A percentile compares a stretch with the other conserved stretches of the same genome.
Evolutionary conservation across 2,329 filamentous ascomycete species (phyloP).

Genomic region (Akanthomyces dipterigenus): DNA sequence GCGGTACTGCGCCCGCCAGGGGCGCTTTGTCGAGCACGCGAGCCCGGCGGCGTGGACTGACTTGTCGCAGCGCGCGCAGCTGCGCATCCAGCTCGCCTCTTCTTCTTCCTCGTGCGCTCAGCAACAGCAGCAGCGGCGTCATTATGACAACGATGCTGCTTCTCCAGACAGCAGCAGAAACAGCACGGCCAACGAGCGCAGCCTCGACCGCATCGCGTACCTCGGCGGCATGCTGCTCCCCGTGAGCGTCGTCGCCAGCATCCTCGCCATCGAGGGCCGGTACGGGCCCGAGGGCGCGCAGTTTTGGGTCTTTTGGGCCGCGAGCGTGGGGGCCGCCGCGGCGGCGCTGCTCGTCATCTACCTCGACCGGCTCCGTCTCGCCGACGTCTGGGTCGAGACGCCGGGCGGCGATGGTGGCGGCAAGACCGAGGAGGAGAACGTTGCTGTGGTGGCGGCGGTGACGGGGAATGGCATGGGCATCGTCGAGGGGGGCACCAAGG

Average conservation of each 20-base stretch:
- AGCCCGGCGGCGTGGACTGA: background rate
- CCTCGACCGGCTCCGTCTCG: slow-evolving; percentile 38
- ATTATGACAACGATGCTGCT: background rate
- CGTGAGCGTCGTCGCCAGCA: slow-evolving; percentile 39
- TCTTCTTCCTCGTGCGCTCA: background rate
- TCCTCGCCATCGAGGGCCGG: slow-evolving; percentile 40
- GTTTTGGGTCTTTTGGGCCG: slow-evolving; percentile 46
- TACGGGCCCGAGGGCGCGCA: slow-evolving; percentile 34
- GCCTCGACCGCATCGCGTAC: slow-evolving; percentile 42
- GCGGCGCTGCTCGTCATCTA: slow-evolving; percentile 39
- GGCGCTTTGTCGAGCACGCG: background rate
- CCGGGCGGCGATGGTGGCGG: slow-evolving; percentile 17
- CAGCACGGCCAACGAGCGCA: slow-evolving; percentile 26
- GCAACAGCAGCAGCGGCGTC: background rate
- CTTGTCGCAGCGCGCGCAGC: slow-evolving; percentile 6
- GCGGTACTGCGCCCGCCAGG: slow-evolving; percentile 14
- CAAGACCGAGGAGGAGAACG: slow-evolving; percentile 16
- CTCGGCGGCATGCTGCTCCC: slow-evolving; percentile 43
- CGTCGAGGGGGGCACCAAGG: slow-evolving; percentile 13
- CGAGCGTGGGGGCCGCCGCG: slow-evolving; percentile 31
- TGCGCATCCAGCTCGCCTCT: slow-evolving; percentile 13
- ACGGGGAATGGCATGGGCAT: background rate
- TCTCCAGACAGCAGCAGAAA: background rate
- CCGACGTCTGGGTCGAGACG: slow-evolving; percentile 41
- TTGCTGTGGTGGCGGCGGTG: slow-evolving; percentile 19